Conservation (phyloP, 331 rosid genomes). For the Malus hybrid region DNA sequence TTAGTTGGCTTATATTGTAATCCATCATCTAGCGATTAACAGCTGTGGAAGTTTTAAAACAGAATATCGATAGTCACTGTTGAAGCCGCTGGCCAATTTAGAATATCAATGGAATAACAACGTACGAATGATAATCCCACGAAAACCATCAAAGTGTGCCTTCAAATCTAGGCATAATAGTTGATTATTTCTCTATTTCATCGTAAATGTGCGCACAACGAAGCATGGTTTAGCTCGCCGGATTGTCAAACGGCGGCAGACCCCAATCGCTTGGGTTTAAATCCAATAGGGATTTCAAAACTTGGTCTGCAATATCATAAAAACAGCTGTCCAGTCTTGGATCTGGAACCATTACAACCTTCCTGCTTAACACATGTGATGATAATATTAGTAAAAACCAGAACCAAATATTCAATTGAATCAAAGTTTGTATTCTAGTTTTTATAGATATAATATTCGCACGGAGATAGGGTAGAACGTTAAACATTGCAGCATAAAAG, state of each 20-base stretch:
- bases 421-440: neutral
- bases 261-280: slow-evolving; percentile 80
- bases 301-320: slow-evolving; percentile 61
- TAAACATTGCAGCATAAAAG: neutral
- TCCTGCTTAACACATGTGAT: slow-evolving; percentile 41
- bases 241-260: slow-evolving; percentile 73
- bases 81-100: neutral
- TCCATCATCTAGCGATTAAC: neutral
- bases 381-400: slow-evolving; percentile 9
- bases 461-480: neutral
- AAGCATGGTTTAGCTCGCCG: slow-evolving; percentile 25
- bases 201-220: neutral
- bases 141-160: neutral
- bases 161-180: neutral
- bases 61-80: neutral
- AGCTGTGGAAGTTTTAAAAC: neutral
- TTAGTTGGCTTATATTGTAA: too few relatives aligned
- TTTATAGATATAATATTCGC: neutral
- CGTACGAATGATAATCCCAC: neutral
- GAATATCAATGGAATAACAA: neutral
- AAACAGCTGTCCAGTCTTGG: slow-evolving; percentile 70
- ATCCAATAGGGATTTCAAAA: slow-evolving; percentile 65
- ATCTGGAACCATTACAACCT: slow-evolving; percentile 82
- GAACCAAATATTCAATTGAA: neutral
- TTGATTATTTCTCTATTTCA: neutral